Base-by-base conservation (phyloP, 495 filamentous ascomycete species). In the Evernia prunastri region DNA sequence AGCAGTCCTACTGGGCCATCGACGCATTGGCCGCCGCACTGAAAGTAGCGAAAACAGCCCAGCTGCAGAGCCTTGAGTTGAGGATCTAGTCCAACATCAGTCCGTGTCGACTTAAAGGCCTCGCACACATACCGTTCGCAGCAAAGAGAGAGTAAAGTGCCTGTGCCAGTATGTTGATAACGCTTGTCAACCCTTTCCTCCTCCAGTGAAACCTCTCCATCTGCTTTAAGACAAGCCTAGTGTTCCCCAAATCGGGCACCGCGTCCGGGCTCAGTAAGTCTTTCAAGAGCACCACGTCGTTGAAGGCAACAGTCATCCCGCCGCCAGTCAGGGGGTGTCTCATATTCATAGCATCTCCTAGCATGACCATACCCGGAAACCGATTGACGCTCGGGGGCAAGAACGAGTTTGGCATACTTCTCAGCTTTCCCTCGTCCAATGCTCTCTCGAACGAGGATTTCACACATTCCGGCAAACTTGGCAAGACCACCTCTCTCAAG, bases 271-370 rank as follows among this genome's bases (percentile, higher is more conserved):
- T 80, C 2, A 96, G 82, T 35, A 96, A 74, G 1, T 86, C 80
- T 17, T 84, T 76, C n/a, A 97, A 79, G 0, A 92, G 74, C 11
- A 91, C 82, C 2, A 87, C 92, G 73, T 97, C 92, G 71, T 90
- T 92, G 71, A 97, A 86, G 5, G 90, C 92, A 0, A 97, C 92
- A 0, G 92, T 96, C 92, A 97, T 97, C 67, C 92, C 92, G 68
- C 92, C 92, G 60, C 92, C 92, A 0, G 92, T 97, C 17, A 97
- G 78, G 0, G 92, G 92, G 77, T 97, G 92, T 7, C 92, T 89
- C 92, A 97, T 97, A 76, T 97, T 97, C 78, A 93, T 86, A 11
- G 92, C 92, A 75, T 97, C 92, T 63, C 92, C 92, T 25, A 96
- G 77, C 36, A 98, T 76, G 42, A 96, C 78, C 66, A 97, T 77